Evolutionary conservation across 1,139 yeast genomes (phyloP).

Genomic region (Scheffersomyces quercinus): DNA sequence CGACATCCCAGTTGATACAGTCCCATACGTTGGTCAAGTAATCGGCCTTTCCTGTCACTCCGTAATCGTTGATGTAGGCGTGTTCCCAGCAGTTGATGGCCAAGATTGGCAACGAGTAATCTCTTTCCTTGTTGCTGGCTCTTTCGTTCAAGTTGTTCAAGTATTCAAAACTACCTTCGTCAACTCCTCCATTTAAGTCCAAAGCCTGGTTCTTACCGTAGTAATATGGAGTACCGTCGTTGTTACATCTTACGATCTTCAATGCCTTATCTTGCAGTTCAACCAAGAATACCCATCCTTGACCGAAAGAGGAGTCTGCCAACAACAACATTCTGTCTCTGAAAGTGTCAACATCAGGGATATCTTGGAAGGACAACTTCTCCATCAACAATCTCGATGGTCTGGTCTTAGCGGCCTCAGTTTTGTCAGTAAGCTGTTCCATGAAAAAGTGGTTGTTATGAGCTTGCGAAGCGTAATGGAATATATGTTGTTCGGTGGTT

Average conservation of each 20-base stretch:
- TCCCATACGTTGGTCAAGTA: conserved; percentile 78
- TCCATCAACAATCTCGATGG: conserved; percentile 53
- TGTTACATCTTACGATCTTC: conserved; percentile 63
- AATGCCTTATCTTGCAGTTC: conserved; percentile 71
- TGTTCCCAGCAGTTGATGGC: conserved; percentile 87
- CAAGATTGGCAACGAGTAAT: conserved; percentile 75
- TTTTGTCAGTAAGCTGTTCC: conserved; percentile 54
- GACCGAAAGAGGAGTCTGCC: conserved; percentile 60
- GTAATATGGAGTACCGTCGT: conserved; percentile 90
- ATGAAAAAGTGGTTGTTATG: conserved; percentile 91
- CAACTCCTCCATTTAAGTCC: conserved; percentile 75
- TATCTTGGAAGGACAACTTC: conserved; percentile 39
- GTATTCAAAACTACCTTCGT: conserved; percentile 50
- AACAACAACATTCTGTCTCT: conserved; percentile 52
- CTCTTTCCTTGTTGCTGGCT: conserved; percentile 49
- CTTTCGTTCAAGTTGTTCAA: conserved; percentile 49
- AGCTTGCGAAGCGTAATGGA: conserved; percentile 87
- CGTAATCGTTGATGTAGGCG: conserved; percentile 81
- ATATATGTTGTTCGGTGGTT: conserved; percentile 67
- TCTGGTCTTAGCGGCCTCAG: conserved; percentile 33
- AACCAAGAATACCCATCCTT: conserved; percentile 88
- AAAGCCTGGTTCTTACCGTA: conserved; percentile 71
- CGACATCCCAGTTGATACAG: conserved; percentile 84
- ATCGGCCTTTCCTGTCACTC: conserved; percentile 70
- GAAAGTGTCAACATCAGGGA: conserved; percentile 51